These are phyloP conservation scores for Vigna reflexopilosa DNA, from an alignment of 306 rosid genomes.

Conservation along the genomic window DNA sequence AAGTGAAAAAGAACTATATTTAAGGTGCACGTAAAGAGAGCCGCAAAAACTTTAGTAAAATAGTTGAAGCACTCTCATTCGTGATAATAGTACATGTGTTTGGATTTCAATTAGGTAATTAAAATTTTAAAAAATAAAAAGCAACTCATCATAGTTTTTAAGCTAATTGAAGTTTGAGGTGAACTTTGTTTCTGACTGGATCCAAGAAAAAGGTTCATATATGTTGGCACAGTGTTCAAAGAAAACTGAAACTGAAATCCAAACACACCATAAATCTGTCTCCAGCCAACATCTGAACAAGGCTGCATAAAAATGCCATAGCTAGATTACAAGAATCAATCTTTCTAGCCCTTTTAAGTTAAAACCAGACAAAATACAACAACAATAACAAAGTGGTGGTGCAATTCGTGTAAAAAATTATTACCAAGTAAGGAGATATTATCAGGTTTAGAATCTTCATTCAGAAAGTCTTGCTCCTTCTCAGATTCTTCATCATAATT, in stretches of 20 bases:
- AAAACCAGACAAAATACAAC: conserved; percentile 7
- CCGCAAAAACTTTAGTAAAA: background rate
- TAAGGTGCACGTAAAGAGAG: background rate
- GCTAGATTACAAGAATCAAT: conserved; percentile 37
- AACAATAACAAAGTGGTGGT: conserved; percentile 34
- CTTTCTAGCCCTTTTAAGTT: conserved; percentile 26
- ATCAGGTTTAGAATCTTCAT: conserved; percentile 56
- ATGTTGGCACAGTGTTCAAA: too few relatives aligned
- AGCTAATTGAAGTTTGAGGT: too few relatives aligned
- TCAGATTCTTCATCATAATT: conserved; percentile 93
- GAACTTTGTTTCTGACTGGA: too few relatives aligned
- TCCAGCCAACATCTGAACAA: conserved; percentile 26
- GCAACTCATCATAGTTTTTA: too few relatives aligned
- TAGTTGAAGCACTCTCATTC: background rate
- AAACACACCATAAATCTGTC: background rate
- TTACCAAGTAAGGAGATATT: conserved; percentile 58
- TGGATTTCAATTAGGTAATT: too few relatives aligned
- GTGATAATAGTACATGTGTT: background rate
- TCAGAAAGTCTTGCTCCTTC: conserved; percentile 59
- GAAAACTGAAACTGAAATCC: too few relatives aligned
- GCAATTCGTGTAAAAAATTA: conserved; percentile 28
- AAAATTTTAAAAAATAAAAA: too few relatives aligned
- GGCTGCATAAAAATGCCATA: conserved; percentile 23
- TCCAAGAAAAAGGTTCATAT: too few relatives aligned
- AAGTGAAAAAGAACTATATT: conserved; percentile 15